Conservation (phyloP, 2,329 filamentous ascomycete genomes). For the Calonectria pseudoreteaudii region DNA sequence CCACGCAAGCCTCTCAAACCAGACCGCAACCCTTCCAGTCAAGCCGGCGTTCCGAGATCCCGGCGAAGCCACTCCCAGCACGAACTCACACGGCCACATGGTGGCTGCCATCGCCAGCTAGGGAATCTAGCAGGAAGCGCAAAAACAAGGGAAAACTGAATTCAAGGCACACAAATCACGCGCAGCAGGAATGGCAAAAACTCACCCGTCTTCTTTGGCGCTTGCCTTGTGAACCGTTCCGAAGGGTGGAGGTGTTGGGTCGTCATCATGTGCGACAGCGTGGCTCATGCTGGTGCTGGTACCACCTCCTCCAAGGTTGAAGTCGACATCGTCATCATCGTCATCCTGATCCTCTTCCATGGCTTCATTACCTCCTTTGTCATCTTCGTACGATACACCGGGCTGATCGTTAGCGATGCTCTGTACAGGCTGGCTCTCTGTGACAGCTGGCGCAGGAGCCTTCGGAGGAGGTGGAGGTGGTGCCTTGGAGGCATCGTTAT, state of each 20-base stretch:
- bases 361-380: constrained; percentile 51
- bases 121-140: constrained; percentile 27
- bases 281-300: constrained; percentile 46
- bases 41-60: constrained; percentile 41
- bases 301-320: constrained; percentile 60
- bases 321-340: constrained; percentile 70
- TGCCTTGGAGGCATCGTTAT: constrained; percentile 64
- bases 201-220: constrained; percentile 67
- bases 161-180: constrained; percentile 40
- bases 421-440: constrained; percentile 44
- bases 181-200: constrained; percentile 37
- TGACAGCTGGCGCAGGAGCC: constrained; percentile 43
- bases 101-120: constrained; percentile 35
- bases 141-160: constrained; percentile 21
- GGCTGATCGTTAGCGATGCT: constrained; percentile 41
- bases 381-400: constrained; percentile 35
- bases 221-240: constrained; percentile 67
- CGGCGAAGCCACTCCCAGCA: constrained; percentile 33
- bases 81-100: constrained; percentile 35
- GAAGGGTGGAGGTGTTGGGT: constrained; percentile 47
- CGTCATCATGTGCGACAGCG: constrained; percentile 44
- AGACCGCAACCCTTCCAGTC: constrained; percentile 44
- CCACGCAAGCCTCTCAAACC: constrained; percentile 38
- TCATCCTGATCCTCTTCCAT: constrained; percentile 60
- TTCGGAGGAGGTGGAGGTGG: constrained; percentile 47